phyloP scores from a whole-genome alignment of 1,139 yeast species.

The Candida labiduridarum region DNA sequence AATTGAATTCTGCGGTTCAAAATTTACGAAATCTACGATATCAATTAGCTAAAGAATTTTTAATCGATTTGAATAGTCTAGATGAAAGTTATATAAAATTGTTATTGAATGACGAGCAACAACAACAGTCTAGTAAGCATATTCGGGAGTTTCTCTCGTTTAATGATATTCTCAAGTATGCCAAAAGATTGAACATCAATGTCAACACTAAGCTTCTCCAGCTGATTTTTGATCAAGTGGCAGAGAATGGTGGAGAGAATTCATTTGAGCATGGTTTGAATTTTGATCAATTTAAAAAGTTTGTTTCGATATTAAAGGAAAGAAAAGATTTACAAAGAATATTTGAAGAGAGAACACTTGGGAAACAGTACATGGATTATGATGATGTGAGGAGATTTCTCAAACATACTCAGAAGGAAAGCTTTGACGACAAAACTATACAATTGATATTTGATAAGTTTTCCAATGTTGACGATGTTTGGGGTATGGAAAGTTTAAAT shows the following conservation, averaged over 20 bases:
- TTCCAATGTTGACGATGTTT: slow-evolving; percentile 28
- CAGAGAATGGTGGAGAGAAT: slow-evolving; percentile 6
- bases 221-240: slow-evolving; percentile 47
- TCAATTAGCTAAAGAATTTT: slow-evolving; percentile 34
- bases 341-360: slow-evolving; percentile 30
- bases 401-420: slow-evolving; percentile 53
- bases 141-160: slow-evolving; percentile 51
- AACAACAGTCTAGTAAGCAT: slow-evolving; percentile 20
- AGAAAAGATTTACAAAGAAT: slow-evolving; percentile 35
- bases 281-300: slow-evolving; percentile 71
- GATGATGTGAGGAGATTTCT: slow-evolving; percentile 52
- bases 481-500: slow-evolving; percentile 55
- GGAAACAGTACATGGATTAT: slow-evolving; percentile 45
- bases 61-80: slow-evolving; percentile 31
- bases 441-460: slow-evolving; percentile 49
- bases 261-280: slow-evolving; percentile 36
- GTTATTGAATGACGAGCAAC: slow-evolving; percentile 21
- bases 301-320: slow-evolving; percentile 54
- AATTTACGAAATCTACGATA: slow-evolving; percentile 44
- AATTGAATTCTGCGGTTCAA: slow-evolving; percentile 60
- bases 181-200: slow-evolving; percentile 70
- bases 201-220: slow-evolving; percentile 35
- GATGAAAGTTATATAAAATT: slow-evolving; percentile 28
- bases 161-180: slow-evolving; percentile 66
- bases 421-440: slow-evolving; percentile 26